Evolutionary conservation across 2,329 filamentous ascomycete genomes (phyloP), one percentile per base, ranked within the genome.

Genomic region (Paecilomyces sp.): DNA sequence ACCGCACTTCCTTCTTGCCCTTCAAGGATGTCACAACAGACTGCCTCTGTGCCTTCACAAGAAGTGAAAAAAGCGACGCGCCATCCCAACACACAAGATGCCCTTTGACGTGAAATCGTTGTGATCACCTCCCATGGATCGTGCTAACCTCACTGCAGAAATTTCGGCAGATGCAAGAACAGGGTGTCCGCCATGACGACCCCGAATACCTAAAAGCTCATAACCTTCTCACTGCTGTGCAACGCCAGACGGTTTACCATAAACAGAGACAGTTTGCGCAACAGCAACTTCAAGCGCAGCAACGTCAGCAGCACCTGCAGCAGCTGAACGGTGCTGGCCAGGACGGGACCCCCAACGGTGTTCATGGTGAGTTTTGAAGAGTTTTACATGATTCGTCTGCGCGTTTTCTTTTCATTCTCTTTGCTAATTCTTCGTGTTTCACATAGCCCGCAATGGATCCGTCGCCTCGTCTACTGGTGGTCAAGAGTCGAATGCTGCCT

Each of bases 191-290:
- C 50, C 83, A 87, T 59, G 88, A 83, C 59, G 92, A 97, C 69
- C 93, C 93, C 54, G 92, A 97, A 73, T 92, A 88, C 69, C 83
- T 93, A 69, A 95, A 94, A 76, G 85, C 87, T 33, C 88, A 91
- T 58, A 86, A 89, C 62, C 86, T 95, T 62, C 83, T 97, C 63
- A 75, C 84, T 41, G 86, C 82, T 66, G 84, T 96, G 58, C 88
- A 91, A 65, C 82, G 83, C 62, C 79, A 84, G 64, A 78, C 85
- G 67, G 80, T 82, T 36, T 85, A 84, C 60, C 83, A 85, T 66
- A 82, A 83, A 61, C 80, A 83, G 65, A 79, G 81, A 56, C 75
- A 79, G 61, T 61, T 70, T 59, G 72, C 69, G 64, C 78, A 80
- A 34, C 77, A 79, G 56, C 75, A 75, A 36, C 72, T 75, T 15